Percentiles rank a stretch among this genome's conserved stretches.
Evolutionary conservation across 139 green algal genomes (phyloP).

Genomic region (Asterochloris erici): DNA sequence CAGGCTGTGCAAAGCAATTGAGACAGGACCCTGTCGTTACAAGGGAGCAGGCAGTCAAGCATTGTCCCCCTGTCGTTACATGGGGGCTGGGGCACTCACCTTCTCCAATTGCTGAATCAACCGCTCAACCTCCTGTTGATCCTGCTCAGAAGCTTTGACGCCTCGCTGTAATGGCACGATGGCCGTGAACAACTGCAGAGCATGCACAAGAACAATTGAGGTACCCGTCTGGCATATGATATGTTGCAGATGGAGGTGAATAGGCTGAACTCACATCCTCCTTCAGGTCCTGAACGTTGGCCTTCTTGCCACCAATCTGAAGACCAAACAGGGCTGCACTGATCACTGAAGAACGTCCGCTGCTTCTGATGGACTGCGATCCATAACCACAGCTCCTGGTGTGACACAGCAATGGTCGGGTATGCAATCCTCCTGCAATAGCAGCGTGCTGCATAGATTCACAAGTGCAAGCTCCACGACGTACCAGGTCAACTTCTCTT

Average conservation of each 20-base stretch:
- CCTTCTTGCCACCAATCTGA: not conserved
- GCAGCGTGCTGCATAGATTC: no score
- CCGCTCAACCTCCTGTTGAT: conserved; percentile 50
- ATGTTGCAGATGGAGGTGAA: not conserved
- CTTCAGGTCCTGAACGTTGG: not conserved
- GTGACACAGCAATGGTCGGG: not conserved
- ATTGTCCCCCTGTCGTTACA: conserved; percentile 63
- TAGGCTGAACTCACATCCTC: not conserved
- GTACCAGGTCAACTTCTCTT: no score
- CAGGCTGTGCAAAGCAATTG: conserved; percentile 30
- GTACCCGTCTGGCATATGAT: not conserved
- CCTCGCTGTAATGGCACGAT: conserved; percentile 54
- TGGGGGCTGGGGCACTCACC: conserved; percentile 39
- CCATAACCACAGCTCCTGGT: not conserved
- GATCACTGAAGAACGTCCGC: no score
- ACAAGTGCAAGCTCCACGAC: no score
- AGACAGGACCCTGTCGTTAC: conserved; percentile 41
- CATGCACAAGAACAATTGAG: not conserved
- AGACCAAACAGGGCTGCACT: conserved; percentile 8
- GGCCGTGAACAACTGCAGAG: conserved; percentile 53
- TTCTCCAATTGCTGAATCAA: conserved; percentile 58
- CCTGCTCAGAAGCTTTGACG: conserved; percentile 38
- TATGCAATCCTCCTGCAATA: not conserved
- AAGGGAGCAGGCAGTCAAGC: no score
- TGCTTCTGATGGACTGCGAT: not conserved